Conservation (phyloP, 2,329 filamentous ascomycete genomes). For the Alternaria ethzedia region DNA sequence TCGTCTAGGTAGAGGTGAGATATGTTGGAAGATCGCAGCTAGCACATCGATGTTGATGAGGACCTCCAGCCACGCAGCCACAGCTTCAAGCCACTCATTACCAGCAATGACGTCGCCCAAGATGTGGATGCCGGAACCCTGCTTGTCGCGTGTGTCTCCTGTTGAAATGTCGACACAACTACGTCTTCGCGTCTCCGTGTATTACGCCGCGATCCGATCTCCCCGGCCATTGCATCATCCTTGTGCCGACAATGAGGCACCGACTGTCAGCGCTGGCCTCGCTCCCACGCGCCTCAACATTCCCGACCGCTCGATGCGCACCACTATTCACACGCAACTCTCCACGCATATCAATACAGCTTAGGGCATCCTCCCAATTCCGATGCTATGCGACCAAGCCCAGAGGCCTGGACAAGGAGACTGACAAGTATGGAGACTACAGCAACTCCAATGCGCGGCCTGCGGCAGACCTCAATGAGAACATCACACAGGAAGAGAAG, state of each 20-base stretch:
- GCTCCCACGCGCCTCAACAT: slow-evolving; percentile 23
- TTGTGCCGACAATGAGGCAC: slow-evolving; percentile 36
- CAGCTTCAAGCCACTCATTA: slow-evolving; percentile 9
- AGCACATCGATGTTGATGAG: not conserved
- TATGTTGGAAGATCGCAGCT: not conserved
- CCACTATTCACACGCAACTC: slow-evolving; percentile 6
- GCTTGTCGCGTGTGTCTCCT: slow-evolving; percentile 8
- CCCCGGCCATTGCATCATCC: not conserved
- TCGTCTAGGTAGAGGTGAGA: not conserved
- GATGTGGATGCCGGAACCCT: slow-evolving; percentile 1
- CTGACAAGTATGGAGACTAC: slow-evolving; percentile 26
- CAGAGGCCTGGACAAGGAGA: slow-evolving; percentile 11
- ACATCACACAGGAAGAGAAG: slow-evolving; percentile 55
- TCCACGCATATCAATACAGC: not conserved
- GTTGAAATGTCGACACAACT: not conserved
- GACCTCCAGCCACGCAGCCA: slow-evolving; percentile 6
- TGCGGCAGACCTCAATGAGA: slow-evolving; percentile 51
- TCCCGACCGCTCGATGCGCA: slow-evolving; percentile 18
- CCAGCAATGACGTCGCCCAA: slow-evolving; percentile 13
- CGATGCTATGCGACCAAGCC: not conserved
- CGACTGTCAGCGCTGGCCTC: slow-evolving; percentile 33
- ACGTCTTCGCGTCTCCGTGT: slow-evolving; percentile 1
- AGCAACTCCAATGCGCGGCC: slow-evolving; percentile 46
- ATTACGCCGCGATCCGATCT: not conserved
- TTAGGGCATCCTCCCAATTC: not conserved